Evolutionary conservation across 208 protist species (phyloP).

Genomic region (Crithidia sp.): DNA sequence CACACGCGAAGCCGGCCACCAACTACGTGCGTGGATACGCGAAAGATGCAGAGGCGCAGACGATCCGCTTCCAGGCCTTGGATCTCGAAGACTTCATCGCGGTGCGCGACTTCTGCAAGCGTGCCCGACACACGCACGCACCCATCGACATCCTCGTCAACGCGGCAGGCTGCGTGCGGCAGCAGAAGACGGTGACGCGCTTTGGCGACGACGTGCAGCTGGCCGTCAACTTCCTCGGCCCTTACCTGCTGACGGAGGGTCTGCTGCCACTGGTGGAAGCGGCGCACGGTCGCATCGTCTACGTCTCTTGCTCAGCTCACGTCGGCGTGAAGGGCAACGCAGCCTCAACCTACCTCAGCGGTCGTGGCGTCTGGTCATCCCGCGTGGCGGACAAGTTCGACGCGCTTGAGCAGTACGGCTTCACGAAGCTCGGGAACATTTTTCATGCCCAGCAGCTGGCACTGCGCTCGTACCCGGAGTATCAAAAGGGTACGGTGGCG

Average conservation of each 20-base stretch:
- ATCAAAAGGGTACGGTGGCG: conserved; percentile 10
- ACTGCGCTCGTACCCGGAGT: conserved; percentile 56
- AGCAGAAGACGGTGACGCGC: conserved; percentile 57
- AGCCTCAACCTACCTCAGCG: conserved; percentile 68
- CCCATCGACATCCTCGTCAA: conserved; percentile 78
- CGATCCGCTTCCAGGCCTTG: conserved; percentile 54
- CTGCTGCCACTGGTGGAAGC: conserved; percentile 73
- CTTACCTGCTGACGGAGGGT: conserved; percentile 80
- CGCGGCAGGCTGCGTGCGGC: conserved; percentile 70
- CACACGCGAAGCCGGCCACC: conserved; percentile 48
- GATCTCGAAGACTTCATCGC: conserved; percentile 80
- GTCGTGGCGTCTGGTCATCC: conserved; percentile 69
- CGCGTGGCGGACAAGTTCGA: conserved; percentile 71
- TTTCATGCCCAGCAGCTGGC: conserved; percentile 85
- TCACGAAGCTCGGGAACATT: conserved; percentile 88
- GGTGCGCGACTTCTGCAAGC: conserved; percentile 76
- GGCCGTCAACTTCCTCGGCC: conserved; percentile 77
- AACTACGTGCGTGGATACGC: conserved; percentile 19
- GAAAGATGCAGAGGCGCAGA: conserved; percentile 19
- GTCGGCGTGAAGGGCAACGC: conserved; percentile 65
- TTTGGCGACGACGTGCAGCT: conserved; percentile 83
- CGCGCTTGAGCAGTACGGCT: conserved; percentile 83
- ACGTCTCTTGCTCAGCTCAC: conserved; percentile 77
- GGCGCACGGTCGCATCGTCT: conserved; percentile 70
- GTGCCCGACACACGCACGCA: conserved; percentile 35